Base-by-base conservation (phyloP, 306 rosid species). In the Sicyos baderoa region DNA sequence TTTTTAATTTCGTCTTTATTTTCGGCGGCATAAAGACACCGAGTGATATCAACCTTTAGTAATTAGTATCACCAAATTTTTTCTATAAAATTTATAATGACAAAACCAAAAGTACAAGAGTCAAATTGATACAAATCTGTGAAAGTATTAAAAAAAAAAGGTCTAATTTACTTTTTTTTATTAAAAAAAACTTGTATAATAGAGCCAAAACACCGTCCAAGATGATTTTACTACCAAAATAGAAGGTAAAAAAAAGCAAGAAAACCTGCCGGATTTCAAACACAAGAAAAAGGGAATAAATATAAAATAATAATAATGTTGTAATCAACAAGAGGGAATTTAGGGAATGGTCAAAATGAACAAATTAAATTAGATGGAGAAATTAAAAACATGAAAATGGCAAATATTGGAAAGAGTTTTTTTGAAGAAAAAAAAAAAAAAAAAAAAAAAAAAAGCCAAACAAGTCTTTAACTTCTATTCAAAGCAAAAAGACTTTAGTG, bases 201-300 rank as follows among this genome's bases (percentile, higher is more conserved):
- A n/a, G 5, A 27, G 27, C 27, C 5, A 59, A 7, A 29, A 13
- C 44, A 59, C 65, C 65, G 65, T 1, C 21, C 48, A 21, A 57
- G 18, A 13, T 57, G n/a, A 23, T 1, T 56, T 56, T 56, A 35
- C 12, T 56, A 56, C 61, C 37, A 22, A 22, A 56, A 23, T 14
- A 12, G 21, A 25, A 29, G 19, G 10, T 11, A 2, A 6, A 27
- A 23, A 59, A 59, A 59, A 59, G 9, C 2, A 22, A 57, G 9
- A 13, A 29, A 23, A 14, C 5, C n/a, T 59, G 65, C 65, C 65
- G 65, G 65, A 59, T 59, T 59, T 22, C 35, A 55, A 55, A 55
- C 6, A 55, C 61, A 55, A 55, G n/a, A 4, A 15, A 19, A 21
- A 9, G 13, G 3, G 27, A 54, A 19, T 9, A 6, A 19, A 19